Evolutionary conservation across 2,329 filamentous ascomycete genomes (phyloP), one percentile per base, ranked within the genome.

Genomic region (Decorospora gaudefroyi): DNA sequence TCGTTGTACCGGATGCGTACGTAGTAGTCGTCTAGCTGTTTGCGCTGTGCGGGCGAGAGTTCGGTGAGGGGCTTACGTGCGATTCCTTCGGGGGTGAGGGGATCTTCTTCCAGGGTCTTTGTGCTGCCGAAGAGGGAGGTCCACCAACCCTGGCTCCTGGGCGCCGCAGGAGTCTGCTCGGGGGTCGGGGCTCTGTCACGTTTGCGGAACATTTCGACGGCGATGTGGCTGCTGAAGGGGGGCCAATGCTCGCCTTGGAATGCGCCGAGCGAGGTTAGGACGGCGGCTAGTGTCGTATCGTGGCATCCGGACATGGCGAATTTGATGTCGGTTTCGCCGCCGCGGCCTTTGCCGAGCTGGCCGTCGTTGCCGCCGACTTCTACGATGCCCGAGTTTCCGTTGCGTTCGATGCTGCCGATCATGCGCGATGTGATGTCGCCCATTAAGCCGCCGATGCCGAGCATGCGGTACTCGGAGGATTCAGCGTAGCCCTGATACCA

Each of bases 1-100:
- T 97, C 93, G 61, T 99, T 99, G 72, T 95, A 99, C 36, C 91
- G 82, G 45, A 99, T 70, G 12, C 93, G 84, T 10, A 99, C 92
- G 70, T 87, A 99, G 75, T 95, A 90, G 2, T 83, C 85, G 17
- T 87, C 76, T 8, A 95, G 71, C 41, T 76, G 78, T 11, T 76
- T 70, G 57, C 78, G 82, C 57, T 91, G 82, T 1, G 71, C 64
- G 0, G 76, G 70, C 0, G 75, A 77, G 42, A 93, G 73, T 9
- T 82, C 74, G 1, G 74, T 62, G 4, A 79, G 75, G 9, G 77
- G 76, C 59, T 80, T 85, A 29, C 88, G 81, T 6, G 81, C 81
- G 45, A 88, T 85, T 21, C 74, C 74, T 1, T 70, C 49, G 1
- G 62, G 36, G 15, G 50, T 15, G 3, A 36, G 17, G 4, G 36